Percentiles rank a stretch among this genome's conserved stretches.
Evolutionary conservation across 139 green algal species (phyloP).

Genomic region (Auxenochlorella pyrenoidosa): DNA sequence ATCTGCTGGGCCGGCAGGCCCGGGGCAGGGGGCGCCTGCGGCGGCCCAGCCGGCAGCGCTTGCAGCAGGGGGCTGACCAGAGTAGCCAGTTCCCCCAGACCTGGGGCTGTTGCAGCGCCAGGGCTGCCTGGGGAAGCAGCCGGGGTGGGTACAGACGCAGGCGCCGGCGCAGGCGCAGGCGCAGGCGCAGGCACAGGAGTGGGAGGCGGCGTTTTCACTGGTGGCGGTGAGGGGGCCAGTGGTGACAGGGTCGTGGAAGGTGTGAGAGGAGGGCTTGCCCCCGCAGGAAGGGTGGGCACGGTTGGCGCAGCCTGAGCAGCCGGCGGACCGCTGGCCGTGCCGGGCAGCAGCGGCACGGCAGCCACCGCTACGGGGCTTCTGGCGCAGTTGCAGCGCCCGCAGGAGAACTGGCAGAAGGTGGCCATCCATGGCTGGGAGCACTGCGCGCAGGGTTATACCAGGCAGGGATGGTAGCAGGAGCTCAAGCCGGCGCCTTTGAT

Average conservation of each 20-base stretch:
- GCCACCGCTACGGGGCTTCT: no score
- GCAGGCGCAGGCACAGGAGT: not conserved
- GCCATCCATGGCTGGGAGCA: not conserved
- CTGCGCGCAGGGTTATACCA: not conserved
- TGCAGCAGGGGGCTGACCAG: not conserved
- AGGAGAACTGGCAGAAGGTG: slow-evolving; percentile 20
- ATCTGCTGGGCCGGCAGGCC: not conserved
- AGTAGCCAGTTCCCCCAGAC: not conserved
- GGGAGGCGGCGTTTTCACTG: not conserved
- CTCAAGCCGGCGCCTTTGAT: no score
- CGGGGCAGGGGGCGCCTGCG: not conserved
- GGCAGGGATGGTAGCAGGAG: no score
- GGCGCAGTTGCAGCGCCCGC: not conserved
- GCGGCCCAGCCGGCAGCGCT: not conserved
- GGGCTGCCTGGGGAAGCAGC: not conserved
- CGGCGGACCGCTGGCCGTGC: not conserved
- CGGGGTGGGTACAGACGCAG: no score
- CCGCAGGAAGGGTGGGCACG: no score
- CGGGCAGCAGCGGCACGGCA: no score
- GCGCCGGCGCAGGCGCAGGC: no score
- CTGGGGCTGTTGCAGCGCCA: not conserved
- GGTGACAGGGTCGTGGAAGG: not conserved
- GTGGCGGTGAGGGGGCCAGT: no score
- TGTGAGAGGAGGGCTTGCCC: not conserved
- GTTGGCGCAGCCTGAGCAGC: not conserved